A percentile compares a stretch with the other conserved stretches of the same genome.
These are phyloP conservation scores for Manihot esculenta DNA, from an alignment of 441 rosid genomes.

Conservation along the genomic window DNA sequence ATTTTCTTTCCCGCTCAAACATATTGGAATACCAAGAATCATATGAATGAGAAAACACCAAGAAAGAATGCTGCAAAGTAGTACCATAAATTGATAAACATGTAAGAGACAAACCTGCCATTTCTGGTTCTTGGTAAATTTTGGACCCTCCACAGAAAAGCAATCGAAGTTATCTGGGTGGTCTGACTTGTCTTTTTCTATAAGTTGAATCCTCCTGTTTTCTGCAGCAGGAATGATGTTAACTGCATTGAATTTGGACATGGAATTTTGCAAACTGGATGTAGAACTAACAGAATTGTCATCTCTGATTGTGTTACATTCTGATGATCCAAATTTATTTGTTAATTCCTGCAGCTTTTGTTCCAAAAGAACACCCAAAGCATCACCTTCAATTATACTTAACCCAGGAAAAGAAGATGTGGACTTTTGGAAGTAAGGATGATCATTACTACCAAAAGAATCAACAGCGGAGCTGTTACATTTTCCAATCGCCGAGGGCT, in stretches of 20 bases:
- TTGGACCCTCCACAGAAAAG: conserved; percentile 36
- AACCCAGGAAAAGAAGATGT: conserved; percentile 36
- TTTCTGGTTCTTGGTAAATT: conserved; percentile 27
- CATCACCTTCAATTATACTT: conserved; percentile 48
- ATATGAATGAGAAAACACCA: neutral
- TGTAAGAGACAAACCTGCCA: conserved; percentile 50
- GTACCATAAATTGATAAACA: conserved; percentile 8
- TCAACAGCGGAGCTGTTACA: conserved; percentile 25
- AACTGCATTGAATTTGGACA: conserved; percentile 26
- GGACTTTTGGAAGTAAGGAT: conserved; percentile 22
- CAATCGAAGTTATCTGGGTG: conserved; percentile 35
- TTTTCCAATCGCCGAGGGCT: conserved; percentile 29
- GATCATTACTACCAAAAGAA: conserved; percentile 28
- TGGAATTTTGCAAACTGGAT: conserved; percentile 43
- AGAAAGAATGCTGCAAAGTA: conserved; percentile 10
- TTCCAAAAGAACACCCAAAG: conserved; percentile 67
- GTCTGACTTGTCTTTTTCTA: conserved; percentile 33
- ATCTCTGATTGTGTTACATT: conserved; percentile 48
- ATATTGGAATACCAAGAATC: conserved; percentile 1
- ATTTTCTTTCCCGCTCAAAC: neutral
- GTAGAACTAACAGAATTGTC: conserved; percentile 38
- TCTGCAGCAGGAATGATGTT: conserved; percentile 33
- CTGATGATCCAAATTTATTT: conserved; percentile 57
- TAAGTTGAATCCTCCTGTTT: conserved; percentile 41
- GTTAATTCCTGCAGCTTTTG: conserved; percentile 76